These are phyloP conservation scores for Baeospora myosura DNA, from an alignment of 1,284 basidiomycete genomes.

Conservation along the genomic window DNA sequence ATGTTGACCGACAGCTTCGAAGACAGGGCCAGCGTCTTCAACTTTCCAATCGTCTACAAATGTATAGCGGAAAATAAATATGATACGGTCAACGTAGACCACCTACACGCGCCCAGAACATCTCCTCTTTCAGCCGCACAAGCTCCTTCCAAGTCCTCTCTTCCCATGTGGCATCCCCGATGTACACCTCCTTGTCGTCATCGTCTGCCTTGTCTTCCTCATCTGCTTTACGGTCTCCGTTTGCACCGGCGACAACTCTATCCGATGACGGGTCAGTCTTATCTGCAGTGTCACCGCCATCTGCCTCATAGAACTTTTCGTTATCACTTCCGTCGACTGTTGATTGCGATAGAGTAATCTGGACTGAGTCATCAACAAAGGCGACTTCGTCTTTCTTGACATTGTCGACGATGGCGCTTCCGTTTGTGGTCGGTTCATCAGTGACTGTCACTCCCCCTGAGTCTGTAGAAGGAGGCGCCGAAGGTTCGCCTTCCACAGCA, in stretches of 20 bases:
- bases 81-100: conserved; percentile 37
- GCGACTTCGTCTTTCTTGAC: background rate
- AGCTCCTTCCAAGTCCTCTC: conserved; percentile 85
- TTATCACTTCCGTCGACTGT: background rate
- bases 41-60: too few species aligned
- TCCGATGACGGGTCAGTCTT: background rate
- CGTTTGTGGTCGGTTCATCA: too few species aligned
- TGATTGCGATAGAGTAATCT: too few species aligned
- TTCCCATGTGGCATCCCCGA: conserved; percentile 77
- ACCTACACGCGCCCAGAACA: conserved; percentile 85
- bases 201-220: conserved; percentile 17
- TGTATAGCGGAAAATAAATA: too few species aligned
- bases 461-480: too few species aligned
- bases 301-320: background rate
- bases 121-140: conserved; percentile 74
- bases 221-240: conserved; percentile 14
- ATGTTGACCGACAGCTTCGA: too few species aligned
- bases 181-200: conserved; percentile 31
- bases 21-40: too few species aligned
- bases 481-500: too few species aligned
- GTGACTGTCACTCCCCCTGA: too few species aligned
- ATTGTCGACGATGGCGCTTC: too few species aligned
- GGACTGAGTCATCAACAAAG: background rate
- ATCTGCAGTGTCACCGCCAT: background rate
- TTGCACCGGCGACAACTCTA: conserved; percentile 1